Conservation (phyloP, 2,329 filamentous ascomycete genomes). For the Cercospora beticola region DNA sequence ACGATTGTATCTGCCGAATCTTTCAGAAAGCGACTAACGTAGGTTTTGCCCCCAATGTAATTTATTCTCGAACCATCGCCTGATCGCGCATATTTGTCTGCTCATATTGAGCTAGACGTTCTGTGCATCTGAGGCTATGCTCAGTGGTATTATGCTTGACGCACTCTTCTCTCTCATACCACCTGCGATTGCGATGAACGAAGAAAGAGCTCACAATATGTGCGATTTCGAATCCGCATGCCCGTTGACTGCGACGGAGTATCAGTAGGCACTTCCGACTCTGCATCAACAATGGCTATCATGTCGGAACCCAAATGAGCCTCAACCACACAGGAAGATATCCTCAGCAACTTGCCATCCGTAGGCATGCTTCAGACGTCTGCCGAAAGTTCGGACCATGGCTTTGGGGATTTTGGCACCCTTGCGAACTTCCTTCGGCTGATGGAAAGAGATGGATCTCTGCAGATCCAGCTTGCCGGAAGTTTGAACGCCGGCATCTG, state of each 20-base stretch:
- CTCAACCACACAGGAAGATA: conserved; percentile 28
- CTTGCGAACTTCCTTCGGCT: conserved; percentile 53
- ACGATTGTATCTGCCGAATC: not conserved
- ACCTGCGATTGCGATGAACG: not conserved
- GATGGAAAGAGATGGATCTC: conserved; percentile 59
- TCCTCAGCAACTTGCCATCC: conserved; percentile 30
- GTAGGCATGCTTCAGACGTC: conserved; percentile 47
- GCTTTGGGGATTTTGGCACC: conserved; percentile 52
- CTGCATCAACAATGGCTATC: not conserved
- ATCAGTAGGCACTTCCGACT: not conserved
- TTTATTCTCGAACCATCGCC: not conserved
- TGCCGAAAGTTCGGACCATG: conserved; percentile 46
- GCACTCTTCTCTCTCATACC: not conserved
- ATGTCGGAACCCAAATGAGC: not conserved
- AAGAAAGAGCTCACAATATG: not conserved
- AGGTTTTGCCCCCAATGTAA: not conserved
- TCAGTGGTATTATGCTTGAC: not conserved
- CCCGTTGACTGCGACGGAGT: not conserved
- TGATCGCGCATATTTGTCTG: not conserved
- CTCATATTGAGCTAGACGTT: not conserved
- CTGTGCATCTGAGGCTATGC: not conserved
- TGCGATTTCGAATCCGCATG: not conserved
- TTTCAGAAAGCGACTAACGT: not conserved
- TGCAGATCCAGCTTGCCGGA: conserved; percentile 41
- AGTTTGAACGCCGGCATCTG: conserved; percentile 8